These are phyloP conservation scores for Amanita rubescens DNA, from an alignment of 768 basidiomycete genomes.

Conservation along the genomic window DNA sequence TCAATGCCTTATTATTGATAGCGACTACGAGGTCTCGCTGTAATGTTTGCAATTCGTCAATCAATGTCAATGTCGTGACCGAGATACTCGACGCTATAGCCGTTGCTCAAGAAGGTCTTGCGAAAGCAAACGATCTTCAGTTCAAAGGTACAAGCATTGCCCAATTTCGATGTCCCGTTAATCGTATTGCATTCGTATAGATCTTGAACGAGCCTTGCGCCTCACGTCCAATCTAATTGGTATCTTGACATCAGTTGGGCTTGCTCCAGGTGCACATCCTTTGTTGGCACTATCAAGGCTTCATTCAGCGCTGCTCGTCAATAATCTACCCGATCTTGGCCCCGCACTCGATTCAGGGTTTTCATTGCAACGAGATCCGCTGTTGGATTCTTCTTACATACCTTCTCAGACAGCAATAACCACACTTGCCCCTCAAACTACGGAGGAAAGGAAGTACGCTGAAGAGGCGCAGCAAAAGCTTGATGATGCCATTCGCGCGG, in stretches of 20 bases:
- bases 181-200: conserved; percentile 26
- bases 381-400: not conserved
- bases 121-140: conserved; percentile 63
- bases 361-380: not conserved
- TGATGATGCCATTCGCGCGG: conserved; percentile 56
- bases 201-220: conserved; percentile 47
- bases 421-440: not conserved
- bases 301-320: conserved; percentile 59
- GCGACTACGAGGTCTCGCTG: conserved; percentile 47
- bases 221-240: conserved; percentile 61
- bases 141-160: conserved; percentile 35
- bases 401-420: not conserved
- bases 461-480: conserved; percentile 41
- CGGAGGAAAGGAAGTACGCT: not conserved
- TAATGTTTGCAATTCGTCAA: conserved; percentile 39
- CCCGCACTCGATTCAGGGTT: not conserved
- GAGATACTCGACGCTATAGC: conserved; percentile 56
- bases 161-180: not conserved
- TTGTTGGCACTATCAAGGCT: conserved; percentile 70
- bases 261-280: conserved; percentile 68
- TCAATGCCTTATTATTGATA: conserved; percentile 15
- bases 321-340: conserved; percentile 28
- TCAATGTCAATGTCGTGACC: conserved; percentile 35
- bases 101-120: conserved; percentile 66
- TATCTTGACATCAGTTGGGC: conserved; percentile 48